These are phyloP conservation scores for Hypoxylon sp. DNA, from an alignment of 2,329 filamentous ascomycete genomes.

Conservation along the genomic window DNA sequence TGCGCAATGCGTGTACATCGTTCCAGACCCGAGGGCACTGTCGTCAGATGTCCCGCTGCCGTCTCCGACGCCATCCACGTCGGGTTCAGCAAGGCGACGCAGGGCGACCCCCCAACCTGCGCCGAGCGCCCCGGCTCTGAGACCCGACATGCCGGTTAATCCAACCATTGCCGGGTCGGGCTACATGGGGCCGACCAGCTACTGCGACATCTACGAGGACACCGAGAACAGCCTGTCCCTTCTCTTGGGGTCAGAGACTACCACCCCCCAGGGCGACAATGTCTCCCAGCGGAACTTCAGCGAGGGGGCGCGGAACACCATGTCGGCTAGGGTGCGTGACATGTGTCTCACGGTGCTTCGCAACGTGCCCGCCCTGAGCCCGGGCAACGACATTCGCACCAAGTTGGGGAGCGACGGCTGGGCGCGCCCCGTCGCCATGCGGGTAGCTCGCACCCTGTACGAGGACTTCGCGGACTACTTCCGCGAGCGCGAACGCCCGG, in stretches of 20 bases:
- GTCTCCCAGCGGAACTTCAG: slow-evolving; percentile 5
- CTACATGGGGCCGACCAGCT: slow-evolving; percentile 57
- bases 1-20: slow-evolving; percentile 50
- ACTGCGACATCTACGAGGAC: slow-evolving; percentile 53
- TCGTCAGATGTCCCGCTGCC: slow-evolving; percentile 20
- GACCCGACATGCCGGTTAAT: slow-evolving; percentile 20
- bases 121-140: slow-evolving; percentile 25
- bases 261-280: slow-evolving; percentile 4
- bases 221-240: slow-evolving; percentile 52
- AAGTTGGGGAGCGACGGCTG: slow-evolving; percentile 38
- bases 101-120: slow-evolving; percentile 9
- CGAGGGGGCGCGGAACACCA: slow-evolving; percentile 1
- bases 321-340: slow-evolving; percentile 46
- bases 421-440: slow-evolving; percentile 43
- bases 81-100: slow-evolving; percentile 3
- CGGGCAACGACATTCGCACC: slow-evolving; percentile 14
- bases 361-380: slow-evolving; percentile 45
- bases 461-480: slow-evolving; percentile 46
- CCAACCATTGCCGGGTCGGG: slow-evolving; percentile 42
- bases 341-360: slow-evolving; percentile 51
- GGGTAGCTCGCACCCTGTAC: slow-evolving; percentile 47
- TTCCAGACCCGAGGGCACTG: slow-evolving; percentile 19
- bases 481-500: slow-evolving; percentile 28
- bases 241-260: slow-evolving; percentile 39
- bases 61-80: slow-evolving; percentile 19